Evolutionary conservation across 768 basidiomycete genomes (phyloP).

Genomic region (Candolleomyces eurysporus): DNA sequence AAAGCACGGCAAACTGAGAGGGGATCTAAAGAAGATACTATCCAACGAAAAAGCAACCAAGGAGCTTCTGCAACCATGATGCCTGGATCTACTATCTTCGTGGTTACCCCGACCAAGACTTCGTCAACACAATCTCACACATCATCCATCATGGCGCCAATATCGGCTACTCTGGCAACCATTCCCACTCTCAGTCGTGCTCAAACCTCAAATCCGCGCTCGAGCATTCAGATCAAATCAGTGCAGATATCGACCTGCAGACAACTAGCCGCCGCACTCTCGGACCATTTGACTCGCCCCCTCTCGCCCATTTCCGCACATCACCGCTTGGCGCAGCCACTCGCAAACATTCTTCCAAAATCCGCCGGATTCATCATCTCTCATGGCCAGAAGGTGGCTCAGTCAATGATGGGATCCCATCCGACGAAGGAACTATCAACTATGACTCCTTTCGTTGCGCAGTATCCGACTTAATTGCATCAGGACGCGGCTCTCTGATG

Average conservation of each 20-base stretch:
- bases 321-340: constrained; percentile 24
- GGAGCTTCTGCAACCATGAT: too few species aligned
- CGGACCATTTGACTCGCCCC: constrained; percentile 21
- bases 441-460: constrained; percentile 29
- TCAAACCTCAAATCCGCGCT: neutral
- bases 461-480: constrained; percentile 18
- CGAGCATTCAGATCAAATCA: neutral
- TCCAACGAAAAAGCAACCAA: too few species aligned
- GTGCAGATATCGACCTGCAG: neutral
- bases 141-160: neutral
- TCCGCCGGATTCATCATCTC: constrained; percentile 26
- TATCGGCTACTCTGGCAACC: neutral
- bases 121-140: neutral
- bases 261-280: constrained; percentile 1
- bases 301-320: constrained; percentile 15
- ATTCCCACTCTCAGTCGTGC: neutral
- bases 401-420: constrained; percentile 30
- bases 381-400: constrained; percentile 26
- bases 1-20: too few species aligned
- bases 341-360: constrained; percentile 21
- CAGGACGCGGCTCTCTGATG: constrained; percentile 27
- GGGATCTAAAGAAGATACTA: too few species aligned
- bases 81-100: neutral
- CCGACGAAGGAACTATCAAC: constrained; percentile 23
- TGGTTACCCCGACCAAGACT: neutral